A percentile compares a stretch with the other conserved stretches of the same genome.
phyloP scores from a whole-genome alignment of 2,329 filamentous ascomycete genomes.

The Neurospora sp. region DNA sequence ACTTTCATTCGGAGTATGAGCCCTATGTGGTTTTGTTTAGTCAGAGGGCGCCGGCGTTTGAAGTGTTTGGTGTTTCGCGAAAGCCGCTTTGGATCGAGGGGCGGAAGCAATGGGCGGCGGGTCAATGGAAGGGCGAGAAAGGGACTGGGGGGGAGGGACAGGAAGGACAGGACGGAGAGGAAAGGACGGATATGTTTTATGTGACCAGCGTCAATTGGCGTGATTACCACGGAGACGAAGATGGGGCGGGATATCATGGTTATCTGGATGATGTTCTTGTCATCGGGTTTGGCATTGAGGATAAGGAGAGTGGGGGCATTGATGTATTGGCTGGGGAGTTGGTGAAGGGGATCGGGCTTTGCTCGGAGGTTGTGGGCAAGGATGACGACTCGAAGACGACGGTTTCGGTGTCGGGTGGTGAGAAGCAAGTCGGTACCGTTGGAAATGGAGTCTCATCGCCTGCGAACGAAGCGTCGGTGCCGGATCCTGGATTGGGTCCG shows the following conservation, averaged over 20 bases:
- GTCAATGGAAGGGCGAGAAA: neutral
- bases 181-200: conserved; percentile 45
- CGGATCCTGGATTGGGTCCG: neutral
- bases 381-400: neutral
- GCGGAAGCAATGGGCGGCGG: conserved; percentile 18
- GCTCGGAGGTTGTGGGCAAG: conserved; percentile 10
- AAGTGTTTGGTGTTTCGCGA: conserved; percentile 36
- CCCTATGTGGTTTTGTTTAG: conserved; percentile 44
- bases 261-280: conserved; percentile 46
- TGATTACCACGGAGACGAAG: conserved; percentile 1
- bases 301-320: conserved; percentile 34
- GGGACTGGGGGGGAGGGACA: too few relatives aligned
- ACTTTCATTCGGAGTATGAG: conserved; percentile 42
- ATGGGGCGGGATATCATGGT: conserved; percentile 40
- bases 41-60: conserved; percentile 34
- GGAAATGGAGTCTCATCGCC: neutral
- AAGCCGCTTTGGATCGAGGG: conserved; percentile 48
- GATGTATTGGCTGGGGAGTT: conserved; percentile 42
- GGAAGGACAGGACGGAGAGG: conserved; percentile 12
- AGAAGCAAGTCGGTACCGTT: neutral
- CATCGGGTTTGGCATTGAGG: conserved; percentile 46
- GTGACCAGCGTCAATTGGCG: conserved; percentile 49
- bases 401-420: neutral
- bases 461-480: neutral
- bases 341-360: conserved; percentile 30